phyloP scores from a whole-genome alignment of 139 green algal species.

The Chara braunii region DNA sequence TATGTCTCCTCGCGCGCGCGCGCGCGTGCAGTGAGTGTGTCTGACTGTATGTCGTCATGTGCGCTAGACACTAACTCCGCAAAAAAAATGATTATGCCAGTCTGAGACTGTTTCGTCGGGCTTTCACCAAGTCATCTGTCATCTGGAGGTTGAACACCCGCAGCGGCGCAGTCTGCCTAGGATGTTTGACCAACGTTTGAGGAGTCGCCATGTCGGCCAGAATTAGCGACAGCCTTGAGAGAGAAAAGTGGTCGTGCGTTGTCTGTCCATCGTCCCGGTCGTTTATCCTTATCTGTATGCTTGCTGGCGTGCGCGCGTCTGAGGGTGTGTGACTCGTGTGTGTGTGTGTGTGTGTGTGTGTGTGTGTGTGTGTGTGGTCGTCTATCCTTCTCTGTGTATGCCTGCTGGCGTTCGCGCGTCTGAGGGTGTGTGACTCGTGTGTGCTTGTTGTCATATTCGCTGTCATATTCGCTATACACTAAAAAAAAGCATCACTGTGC shows the following conservation, averaged over 20 bases:
- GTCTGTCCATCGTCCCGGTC: not conserved
- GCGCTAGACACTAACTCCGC: too few relatives aligned
- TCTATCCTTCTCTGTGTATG: not conserved
- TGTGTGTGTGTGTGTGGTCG: not conserved
- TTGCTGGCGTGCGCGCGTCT: constrained; percentile 2
- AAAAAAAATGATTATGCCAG: too few relatives aligned
- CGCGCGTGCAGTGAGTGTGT: too few relatives aligned
- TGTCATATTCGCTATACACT: too few relatives aligned
- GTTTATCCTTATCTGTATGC: not conserved
- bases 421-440: not conserved
- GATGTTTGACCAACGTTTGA: not conserved
- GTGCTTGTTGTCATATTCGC: too few relatives aligned
- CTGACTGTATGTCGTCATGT: too few relatives aligned
- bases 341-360: constrained; percentile 5
- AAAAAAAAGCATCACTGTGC: too few relatives aligned
- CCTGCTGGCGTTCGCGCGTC: not conserved
- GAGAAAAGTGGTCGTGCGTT: not conserved
- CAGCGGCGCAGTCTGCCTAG: not conserved
- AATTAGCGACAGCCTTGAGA: too few relatives aligned
- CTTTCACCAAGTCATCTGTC: too few relatives aligned
- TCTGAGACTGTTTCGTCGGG: too few relatives aligned
- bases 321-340: not conserved
- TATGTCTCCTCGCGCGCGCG: too few relatives aligned
- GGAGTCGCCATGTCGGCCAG: not conserved
- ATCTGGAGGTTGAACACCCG: not conserved